phyloP scores from a whole-genome alignment of 805 yeast species.

The Ogataea haglerorum region DNA sequence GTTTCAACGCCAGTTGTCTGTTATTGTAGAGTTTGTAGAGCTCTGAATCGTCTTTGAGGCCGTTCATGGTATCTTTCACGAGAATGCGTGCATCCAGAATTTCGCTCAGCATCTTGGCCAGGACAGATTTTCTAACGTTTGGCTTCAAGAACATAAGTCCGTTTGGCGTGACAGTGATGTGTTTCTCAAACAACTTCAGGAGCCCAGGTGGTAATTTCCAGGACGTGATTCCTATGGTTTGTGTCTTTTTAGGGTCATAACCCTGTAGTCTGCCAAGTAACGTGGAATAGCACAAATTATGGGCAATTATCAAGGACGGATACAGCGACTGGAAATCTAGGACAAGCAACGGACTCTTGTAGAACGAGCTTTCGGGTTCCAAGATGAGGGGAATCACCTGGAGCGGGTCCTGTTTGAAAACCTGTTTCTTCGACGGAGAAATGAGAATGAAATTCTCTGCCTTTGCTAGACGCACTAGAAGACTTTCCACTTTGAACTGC shows the following conservation, averaged over 20 bases:
- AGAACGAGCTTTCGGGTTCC: conserved; percentile 86
- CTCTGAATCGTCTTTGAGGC: conserved; percentile 44
- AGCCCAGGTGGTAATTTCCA: conserved; percentile 56
- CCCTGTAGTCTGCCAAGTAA: conserved; percentile 60
- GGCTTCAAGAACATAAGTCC: conserved; percentile 76
- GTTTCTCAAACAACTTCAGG: conserved; percentile 46
- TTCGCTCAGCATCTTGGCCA: conserved; percentile 83
- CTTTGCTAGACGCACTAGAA: conserved; percentile 70
- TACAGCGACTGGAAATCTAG: conserved; percentile 91
- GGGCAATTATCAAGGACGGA: conserved; percentile 89
- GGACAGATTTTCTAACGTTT: conserved; percentile 60
- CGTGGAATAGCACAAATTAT: conserved; percentile 82
- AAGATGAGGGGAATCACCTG: conserved; percentile 87
- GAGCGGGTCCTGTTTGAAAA: conserved; percentile 77
- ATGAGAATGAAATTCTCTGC: conserved; percentile 67
- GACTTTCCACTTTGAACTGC: conserved; percentile 89
- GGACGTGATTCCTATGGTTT: conserved; percentile 50
- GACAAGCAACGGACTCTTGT: conserved; percentile 85
- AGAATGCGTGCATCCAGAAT: conserved; percentile 75
- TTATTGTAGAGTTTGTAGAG: conserved; percentile 60
- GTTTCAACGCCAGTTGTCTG: conserved; percentile 80
- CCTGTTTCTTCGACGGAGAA: conserved; percentile 80
- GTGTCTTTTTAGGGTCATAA: conserved; percentile 41
- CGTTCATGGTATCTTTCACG: conserved; percentile 71
- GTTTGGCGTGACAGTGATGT: conserved; percentile 76